Evolutionary conservation across 1,284 basidiomycete genomes (phyloP).

Genomic region (Ustilago hordei): DNA sequence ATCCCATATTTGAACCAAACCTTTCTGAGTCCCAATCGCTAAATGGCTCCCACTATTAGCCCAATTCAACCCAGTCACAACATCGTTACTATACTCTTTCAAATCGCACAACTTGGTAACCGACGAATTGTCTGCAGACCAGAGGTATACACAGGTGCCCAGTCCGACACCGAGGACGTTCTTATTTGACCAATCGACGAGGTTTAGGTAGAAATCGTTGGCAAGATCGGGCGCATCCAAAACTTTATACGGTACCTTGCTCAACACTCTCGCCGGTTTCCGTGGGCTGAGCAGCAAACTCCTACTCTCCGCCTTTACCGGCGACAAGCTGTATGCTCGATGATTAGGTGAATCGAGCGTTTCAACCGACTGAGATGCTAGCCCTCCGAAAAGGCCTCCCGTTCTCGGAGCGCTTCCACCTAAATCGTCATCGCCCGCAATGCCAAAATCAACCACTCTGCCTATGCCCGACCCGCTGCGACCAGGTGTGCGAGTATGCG

Average conservation of each 20-base stretch:
- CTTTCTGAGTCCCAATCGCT: constrained; percentile 89
- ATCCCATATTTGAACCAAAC: constrained; percentile 93
- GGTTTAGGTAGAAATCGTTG: constrained; percentile 97
- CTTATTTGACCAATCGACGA: constrained; percentile 96
- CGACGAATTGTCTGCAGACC: constrained; percentile 91
- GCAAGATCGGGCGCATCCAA: constrained; percentile 92
- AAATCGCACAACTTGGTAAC: constrained; percentile 94
- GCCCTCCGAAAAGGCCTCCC: constrained; percentile 56
- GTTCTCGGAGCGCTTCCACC: constrained; percentile 24
- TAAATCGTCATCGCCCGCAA: constrained; percentile 31
- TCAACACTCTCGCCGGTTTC: constrained; percentile 82
- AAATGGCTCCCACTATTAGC: constrained; percentile 75
- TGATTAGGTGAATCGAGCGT: constrained; percentile 75
- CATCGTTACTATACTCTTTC: constrained; percentile 70
- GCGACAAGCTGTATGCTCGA: constrained; percentile 88
- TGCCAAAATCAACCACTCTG: constrained; percentile 46
- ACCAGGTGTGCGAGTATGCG: constrained; percentile 46
- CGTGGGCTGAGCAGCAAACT: constrained; percentile 86
- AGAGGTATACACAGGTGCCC: constrained; percentile 91
- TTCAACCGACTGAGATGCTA: constrained; percentile 42
- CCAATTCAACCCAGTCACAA: constrained; percentile 74
- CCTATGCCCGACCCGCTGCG: constrained; percentile 45
- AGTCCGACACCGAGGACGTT: constrained; percentile 95
- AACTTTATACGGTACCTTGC: constrained; percentile 96
- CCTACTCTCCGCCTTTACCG: constrained; percentile 85